A percentile compares a stretch with the other conserved stretches of the same genome.
These are phyloP conservation scores for Trametes sp. DNA, from an alignment of 1,284 basidiomycete species.

Conservation along the genomic window DNA sequence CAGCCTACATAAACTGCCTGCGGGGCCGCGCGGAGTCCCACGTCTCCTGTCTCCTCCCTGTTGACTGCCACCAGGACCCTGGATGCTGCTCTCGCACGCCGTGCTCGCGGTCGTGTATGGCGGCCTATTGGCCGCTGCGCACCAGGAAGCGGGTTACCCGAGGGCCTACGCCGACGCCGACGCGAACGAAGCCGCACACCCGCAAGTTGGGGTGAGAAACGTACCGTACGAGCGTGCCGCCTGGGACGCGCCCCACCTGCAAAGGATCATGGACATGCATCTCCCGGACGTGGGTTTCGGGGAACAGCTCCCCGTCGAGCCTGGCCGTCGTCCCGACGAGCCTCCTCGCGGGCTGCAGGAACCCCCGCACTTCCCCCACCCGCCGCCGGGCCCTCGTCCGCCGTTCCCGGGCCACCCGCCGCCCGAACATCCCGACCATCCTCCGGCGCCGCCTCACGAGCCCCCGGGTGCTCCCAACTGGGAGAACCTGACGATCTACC, in stretches of 20 bases:
- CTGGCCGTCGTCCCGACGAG: not conserved
- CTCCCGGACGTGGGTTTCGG: not conserved
- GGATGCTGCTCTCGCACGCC: conserved; percentile 31
- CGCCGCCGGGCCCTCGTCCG: conserved; percentile 9
- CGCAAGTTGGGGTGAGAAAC: not conserved
- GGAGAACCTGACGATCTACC: conserved; percentile 49
- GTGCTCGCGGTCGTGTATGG: conserved; percentile 34
- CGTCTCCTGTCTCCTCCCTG: conserved; percentile 5
- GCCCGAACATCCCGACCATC: conserved; percentile 8
- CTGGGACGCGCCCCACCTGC: conserved; percentile 7
- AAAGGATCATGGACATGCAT: conserved; percentile 18
- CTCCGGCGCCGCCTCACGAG: conserved; percentile 18
- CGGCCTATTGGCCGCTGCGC: conserved; percentile 32
- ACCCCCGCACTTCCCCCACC: conserved; percentile 4
- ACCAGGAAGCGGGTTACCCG: conserved; percentile 11
- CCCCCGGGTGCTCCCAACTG: conserved; percentile 7
- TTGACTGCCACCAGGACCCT: conserved; percentile 14
- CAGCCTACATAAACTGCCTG: conserved; percentile 12
- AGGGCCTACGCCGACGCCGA: conserved; percentile 6
- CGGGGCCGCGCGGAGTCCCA: not conserved
- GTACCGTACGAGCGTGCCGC: not conserved
- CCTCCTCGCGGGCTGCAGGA: not conserved
- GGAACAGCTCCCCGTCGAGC: conserved; percentile 4
- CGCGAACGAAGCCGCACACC: not conserved
- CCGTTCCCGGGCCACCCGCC: conserved; percentile 22